Percentiles rank a stretch among this genome's conserved stretches.
Conservation (phyloP, 768 basidiomycete species). For the Pleurotus giganteus region DNA sequence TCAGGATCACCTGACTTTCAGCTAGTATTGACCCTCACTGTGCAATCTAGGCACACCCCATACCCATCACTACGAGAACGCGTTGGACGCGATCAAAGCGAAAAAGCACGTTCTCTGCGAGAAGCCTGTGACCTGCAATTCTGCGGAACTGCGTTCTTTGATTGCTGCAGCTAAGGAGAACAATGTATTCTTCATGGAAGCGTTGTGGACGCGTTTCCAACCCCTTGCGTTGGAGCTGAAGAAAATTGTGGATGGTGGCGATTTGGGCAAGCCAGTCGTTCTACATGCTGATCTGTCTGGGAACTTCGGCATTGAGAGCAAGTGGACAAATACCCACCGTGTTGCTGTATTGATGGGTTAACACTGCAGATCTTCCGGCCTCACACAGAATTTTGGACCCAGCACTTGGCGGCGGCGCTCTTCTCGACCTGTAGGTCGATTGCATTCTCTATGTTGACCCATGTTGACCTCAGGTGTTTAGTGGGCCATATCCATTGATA, state of each 20-base stretch:
- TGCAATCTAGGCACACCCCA: constrained; percentile 70
- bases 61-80: constrained; percentile 77
- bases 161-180: constrained; percentile 72
- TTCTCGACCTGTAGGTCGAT: constrained; percentile 72
- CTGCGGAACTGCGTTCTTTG: constrained; percentile 71
- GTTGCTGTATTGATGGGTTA: not conserved
- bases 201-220: constrained; percentile 84
- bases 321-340: too few relatives aligned
- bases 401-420: constrained; percentile 73
- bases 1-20: constrained; percentile 18
- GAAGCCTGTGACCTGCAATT: constrained; percentile 82
- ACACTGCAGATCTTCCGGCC: constrained; percentile 51
- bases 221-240: constrained; percentile 66
- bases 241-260: constrained; percentile 57
- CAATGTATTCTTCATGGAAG: constrained; percentile 90
- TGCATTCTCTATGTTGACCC: not conserved
- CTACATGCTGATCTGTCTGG: constrained; percentile 76
- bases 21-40: not conserved
- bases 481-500: constrained; percentile 79
- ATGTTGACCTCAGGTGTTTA: constrained; percentile 23
- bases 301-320: constrained; percentile 66
- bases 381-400: constrained; percentile 82
- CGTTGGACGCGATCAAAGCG: constrained; percentile 70
- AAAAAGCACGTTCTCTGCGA: constrained; percentile 88
- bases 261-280: constrained; percentile 64